phyloP scores from a whole-genome alignment of 257 asterid species.

The Solanum etuberosum region DNA sequence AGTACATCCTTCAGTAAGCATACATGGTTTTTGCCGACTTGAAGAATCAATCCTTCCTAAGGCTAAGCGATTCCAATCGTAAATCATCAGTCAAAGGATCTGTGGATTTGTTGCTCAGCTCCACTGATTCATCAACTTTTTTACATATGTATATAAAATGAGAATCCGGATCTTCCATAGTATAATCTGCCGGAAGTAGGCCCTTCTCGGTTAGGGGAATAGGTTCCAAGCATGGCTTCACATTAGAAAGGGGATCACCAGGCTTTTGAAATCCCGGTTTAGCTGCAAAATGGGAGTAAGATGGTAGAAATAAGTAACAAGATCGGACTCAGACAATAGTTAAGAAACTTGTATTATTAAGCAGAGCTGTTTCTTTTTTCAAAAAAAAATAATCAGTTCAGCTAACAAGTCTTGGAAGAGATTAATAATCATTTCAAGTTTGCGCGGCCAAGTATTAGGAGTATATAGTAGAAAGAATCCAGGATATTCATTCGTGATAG shows the following conservation, averaged over 20 bases:
- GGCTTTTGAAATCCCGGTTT: slow-evolving; percentile 81
- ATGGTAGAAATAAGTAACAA: neutral
- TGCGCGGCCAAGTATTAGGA: neutral
- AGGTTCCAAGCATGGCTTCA: slow-evolving; percentile 47
- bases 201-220: slow-evolving; percentile 67
- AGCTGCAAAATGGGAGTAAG: slow-evolving; percentile 45
- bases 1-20: neutral
- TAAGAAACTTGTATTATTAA: neutral
- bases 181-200: slow-evolving; percentile 58
- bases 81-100: slow-evolving; percentile 20
- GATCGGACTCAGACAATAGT: neutral
- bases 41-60: neutral
- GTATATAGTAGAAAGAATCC: neutral
- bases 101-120: slow-evolving; percentile 7
- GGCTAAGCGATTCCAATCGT: neutral
- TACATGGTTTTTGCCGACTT: neutral
- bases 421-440: neutral
- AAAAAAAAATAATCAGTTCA: too few relatives aligned
- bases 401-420: neutral
- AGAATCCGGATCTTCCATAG: slow-evolving; percentile 87
- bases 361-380: neutral
- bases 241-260: slow-evolving; percentile 25
- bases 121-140: slow-evolving; percentile 30
- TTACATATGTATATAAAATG: slow-evolving; percentile 79
- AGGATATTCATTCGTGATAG: neutral